These are phyloP conservation scores for Volvox africanus DNA, from an alignment of 139 green algal species.

Conservation along the genomic window DNA sequence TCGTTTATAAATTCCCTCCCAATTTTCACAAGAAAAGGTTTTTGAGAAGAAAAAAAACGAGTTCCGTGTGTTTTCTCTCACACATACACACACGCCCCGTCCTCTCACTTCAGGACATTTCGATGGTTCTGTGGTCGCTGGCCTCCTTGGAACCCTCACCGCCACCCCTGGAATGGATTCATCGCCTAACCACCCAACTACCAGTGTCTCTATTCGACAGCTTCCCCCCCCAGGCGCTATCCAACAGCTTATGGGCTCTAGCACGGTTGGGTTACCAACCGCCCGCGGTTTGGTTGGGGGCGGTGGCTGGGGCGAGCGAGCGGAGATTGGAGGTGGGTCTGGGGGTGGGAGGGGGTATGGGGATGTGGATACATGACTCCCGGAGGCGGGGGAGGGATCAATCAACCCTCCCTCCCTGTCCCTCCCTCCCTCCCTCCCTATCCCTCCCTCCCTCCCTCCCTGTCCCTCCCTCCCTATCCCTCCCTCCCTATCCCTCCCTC, in stretches of 20 bases:
- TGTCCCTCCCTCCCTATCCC: too few relatives aligned
- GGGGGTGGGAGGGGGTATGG: too few relatives aligned
- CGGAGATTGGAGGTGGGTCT: not conserved
- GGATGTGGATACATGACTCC: too few relatives aligned
- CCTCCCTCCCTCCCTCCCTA: not conserved
- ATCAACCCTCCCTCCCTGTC: not conserved
- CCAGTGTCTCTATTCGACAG: not conserved
- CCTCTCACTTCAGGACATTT: constrained; percentile 11
- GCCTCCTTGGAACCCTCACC: not conserved
- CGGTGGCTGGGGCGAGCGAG: constrained; percentile 3
- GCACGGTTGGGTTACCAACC: not conserved
- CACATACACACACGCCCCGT: too few relatives aligned
- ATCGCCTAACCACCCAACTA: not conserved
- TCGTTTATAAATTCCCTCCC: too few relatives aligned
- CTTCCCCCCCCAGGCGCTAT: not conserved
- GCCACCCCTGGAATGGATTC: not conserved
- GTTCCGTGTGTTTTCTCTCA: too few relatives aligned
- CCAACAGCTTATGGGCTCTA: constrained; percentile 28
- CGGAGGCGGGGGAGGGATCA: too few relatives aligned
- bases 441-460: too few relatives aligned
- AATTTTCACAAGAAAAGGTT: too few relatives aligned
- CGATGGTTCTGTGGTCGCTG: constrained; percentile 27
- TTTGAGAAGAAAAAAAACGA: too few relatives aligned
- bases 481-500: too few relatives aligned
- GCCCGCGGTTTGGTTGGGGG: not conserved